Percentiles rank a stretch among this genome's conserved stretches.
phyloP scores from a whole-genome alignment of 78 protist genomes.

The Corallochytrium limacisporum region DNA sequence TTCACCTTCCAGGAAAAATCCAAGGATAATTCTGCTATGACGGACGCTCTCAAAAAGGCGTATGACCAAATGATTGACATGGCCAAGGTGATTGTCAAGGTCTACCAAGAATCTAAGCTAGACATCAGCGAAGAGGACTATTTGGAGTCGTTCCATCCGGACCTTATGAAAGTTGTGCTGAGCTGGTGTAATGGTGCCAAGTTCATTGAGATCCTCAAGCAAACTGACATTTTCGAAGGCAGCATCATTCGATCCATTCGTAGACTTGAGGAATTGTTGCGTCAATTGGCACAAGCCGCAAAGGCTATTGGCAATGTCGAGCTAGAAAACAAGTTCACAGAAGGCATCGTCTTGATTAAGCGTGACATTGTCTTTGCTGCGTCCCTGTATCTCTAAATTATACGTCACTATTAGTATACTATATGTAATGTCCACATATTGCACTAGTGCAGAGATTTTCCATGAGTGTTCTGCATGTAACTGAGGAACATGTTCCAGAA shows the following conservation, averaged over 20 bases:
- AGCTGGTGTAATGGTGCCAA: slow-evolving; percentile 64
- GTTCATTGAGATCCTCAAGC: slow-evolving; percentile 60
- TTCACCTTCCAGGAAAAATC: slow-evolving; percentile 42
- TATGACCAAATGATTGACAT: slow-evolving; percentile 24
- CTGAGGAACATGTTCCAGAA: slow-evolving; percentile 4
- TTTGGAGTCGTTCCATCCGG: slow-evolving; percentile 42
- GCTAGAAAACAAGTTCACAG: slow-evolving; percentile 40
- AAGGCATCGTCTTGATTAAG: slow-evolving; percentile 28
- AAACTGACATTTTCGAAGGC: slow-evolving; percentile 81
- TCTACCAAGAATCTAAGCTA: slow-evolving; percentile 58
- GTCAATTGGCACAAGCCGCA: slow-evolving; percentile 73
- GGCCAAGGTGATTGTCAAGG: slow-evolving; percentile 52
- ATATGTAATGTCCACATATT: neutral
- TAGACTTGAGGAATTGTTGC: slow-evolving; percentile 72
- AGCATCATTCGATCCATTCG: slow-evolving; percentile 64
- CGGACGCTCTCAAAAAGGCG: neutral
- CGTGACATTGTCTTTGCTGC: slow-evolving; percentile 92
- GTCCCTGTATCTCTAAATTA: slow-evolving; percentile 65
- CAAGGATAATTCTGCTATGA: neutral
- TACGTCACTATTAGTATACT: neutral
- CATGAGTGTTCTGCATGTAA: too few relatives aligned
- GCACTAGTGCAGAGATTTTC: too few relatives aligned
- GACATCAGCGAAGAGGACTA: slow-evolving; percentile 52
- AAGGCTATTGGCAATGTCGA: slow-evolving; percentile 80
- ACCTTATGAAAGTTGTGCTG: slow-evolving; percentile 49